Evolutionary conservation across 2,329 filamentous ascomycete species (phyloP).

Genomic region (Exophiala viscosa): DNA sequence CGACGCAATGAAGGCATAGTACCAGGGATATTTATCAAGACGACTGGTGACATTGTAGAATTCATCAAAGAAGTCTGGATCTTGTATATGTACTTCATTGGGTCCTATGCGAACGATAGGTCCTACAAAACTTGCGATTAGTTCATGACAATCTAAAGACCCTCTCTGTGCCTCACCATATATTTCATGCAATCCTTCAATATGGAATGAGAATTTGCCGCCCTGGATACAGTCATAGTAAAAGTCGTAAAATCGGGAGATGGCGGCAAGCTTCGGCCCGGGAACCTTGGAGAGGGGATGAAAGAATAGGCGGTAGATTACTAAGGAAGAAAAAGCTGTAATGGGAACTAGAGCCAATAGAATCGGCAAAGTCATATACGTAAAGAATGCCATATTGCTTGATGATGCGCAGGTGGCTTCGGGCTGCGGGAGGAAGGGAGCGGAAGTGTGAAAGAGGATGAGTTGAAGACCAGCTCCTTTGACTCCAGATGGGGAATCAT

Average conservation of each 20-base stretch:
- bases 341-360: conserved; percentile 4
- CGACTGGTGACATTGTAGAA: conserved; percentile 24
- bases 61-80: conserved; percentile 27
- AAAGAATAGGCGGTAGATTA: conserved; percentile 24
- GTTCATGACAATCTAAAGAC: too few relatives aligned
- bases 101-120: conserved; percentile 27
- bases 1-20: conserved; percentile 25
- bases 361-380: conserved; percentile 5
- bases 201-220: conserved; percentile 36
- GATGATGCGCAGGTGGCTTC: neutral
- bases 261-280: conserved; percentile 23
- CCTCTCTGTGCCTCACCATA: conserved; percentile 30
- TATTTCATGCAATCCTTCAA: conserved; percentile 35
- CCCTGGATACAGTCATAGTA: conserved; percentile 31
- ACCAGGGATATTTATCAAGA: conserved; percentile 25
- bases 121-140: conserved; percentile 32
- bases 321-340: conserved; percentile 27
- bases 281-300: conserved; percentile 24
- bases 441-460: too few relatives aligned
- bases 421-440: neutral
- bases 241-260: conserved; percentile 37
- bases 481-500: too few relatives aligned
- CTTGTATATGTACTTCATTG: conserved; percentile 26
- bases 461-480: too few relatives aligned
- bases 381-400: conserved; percentile 9